A percentile compares a stretch with the other conserved stretches of the same genome.
These are phyloP conservation scores for Neofusicoccum ribis DNA, from an alignment of 2,329 filamentous ascomycete genomes.

Conservation along the genomic window DNA sequence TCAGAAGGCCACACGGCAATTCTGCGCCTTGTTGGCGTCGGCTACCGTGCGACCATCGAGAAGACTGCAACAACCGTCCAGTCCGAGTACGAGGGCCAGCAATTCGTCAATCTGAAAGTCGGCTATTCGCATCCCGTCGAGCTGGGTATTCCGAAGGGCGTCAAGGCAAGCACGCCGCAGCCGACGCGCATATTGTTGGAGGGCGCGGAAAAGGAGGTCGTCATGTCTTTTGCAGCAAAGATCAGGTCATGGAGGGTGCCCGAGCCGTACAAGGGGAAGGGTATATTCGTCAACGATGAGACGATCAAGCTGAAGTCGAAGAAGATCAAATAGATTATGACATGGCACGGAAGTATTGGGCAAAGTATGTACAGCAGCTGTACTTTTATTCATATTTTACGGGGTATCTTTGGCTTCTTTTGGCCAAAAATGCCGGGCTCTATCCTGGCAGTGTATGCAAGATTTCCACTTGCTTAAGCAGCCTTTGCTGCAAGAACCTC, in stretches of 20 bases:
- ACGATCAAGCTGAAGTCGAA: conserved; percentile 98
- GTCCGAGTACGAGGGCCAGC: conserved; percentile 74
- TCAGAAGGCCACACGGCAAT: conserved; percentile 96
- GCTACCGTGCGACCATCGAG: conserved; percentile 89
- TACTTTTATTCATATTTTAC: conserved; percentile 15
- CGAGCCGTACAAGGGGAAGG: conserved; percentile 99
- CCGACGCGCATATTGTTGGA: conserved; percentile 90
- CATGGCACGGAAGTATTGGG: neutral
- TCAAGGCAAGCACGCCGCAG: conserved; percentile 84
- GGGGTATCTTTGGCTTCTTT: conserved; percentile 17
- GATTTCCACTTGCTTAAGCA: conserved; percentile 5
- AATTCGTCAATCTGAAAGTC: conserved; percentile 90
- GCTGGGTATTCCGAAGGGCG: conserved; percentile 75
- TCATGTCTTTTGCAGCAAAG: conserved; percentile 87
- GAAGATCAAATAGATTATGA: conserved; percentile 52
- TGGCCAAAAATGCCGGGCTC: conserved; percentile 6
- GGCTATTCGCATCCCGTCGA: conserved; percentile 97
- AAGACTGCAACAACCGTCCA: conserved; percentile 66
- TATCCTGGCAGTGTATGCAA: conserved; percentile 4
- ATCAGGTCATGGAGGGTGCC: conserved; percentile 87
- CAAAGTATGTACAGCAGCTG: conserved; percentile 11
- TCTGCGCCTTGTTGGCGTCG: conserved; percentile 88
- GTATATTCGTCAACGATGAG: conserved; percentile 96
- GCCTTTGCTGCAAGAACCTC: conserved; percentile 64
- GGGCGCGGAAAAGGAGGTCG: conserved; percentile 78